Percentiles rank a stretch among this genome's conserved stretches.
Evolutionary conservation across 2,329 filamentous ascomycete species (phyloP).

Genomic region (Botrytis medusae): DNA sequence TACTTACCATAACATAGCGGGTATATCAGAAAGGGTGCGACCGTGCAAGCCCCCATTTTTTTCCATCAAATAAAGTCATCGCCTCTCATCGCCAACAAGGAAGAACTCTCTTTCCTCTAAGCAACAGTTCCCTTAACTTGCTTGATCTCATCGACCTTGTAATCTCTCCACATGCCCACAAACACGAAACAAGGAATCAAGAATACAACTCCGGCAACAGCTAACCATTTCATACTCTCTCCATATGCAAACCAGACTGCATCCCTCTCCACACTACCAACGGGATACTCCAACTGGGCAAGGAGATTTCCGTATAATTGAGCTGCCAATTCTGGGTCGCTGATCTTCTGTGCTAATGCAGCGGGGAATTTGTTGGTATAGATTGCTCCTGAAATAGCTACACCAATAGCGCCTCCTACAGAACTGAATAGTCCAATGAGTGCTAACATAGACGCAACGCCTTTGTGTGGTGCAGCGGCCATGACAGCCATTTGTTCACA

Average conservation of each 20-base stretch:
- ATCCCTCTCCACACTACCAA: conserved; percentile 50
- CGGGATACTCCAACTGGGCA: conserved; percentile 53
- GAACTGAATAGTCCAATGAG: conserved; percentile 60
- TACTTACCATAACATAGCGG: neutral
- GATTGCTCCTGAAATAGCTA: conserved; percentile 62
- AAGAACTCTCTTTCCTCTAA: conserved; percentile 10
- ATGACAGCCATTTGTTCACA: conserved; percentile 60
- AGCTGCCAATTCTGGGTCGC: conserved; percentile 29
- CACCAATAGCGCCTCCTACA: conserved; percentile 60
- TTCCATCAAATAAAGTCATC: neutral
- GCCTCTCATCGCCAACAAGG: too few species aligned
- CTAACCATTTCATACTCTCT: conserved; percentile 50
- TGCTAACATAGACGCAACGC: conserved; percentile 60
- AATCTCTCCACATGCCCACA: conserved; percentile 49
- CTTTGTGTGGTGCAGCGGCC: conserved; percentile 58
- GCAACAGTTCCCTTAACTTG: conserved; percentile 35
- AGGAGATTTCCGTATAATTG: conserved; percentile 52
- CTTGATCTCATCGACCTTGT: conserved; percentile 46
- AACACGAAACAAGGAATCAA: conserved; percentile 45
- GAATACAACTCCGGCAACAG: conserved; percentile 42
- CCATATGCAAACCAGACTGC: conserved; percentile 63
- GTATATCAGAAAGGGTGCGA: neutral
- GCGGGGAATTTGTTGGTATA: conserved; percentile 59
- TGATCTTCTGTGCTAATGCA: conserved; percentile 45
- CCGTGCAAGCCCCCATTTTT: neutral